Evolutionary conservation across 2,329 filamentous ascomycete species (phyloP).

Genomic region (Trichoderma brevicompactum): DNA sequence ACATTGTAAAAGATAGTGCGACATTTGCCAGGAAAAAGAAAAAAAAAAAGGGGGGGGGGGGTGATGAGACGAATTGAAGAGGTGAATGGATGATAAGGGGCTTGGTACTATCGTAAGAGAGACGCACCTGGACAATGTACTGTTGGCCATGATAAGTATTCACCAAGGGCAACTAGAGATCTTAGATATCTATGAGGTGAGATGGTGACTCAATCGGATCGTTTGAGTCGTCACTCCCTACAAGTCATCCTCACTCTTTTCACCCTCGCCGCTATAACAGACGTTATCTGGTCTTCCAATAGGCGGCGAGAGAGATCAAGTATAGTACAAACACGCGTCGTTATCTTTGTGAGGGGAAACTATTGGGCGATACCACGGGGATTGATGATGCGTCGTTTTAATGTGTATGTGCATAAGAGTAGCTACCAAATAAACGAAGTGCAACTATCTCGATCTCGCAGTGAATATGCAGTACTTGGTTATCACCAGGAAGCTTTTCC

Average conservation of each 20-base stretch:
- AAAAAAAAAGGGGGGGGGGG: too few species aligned
- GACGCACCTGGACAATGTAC: constrained; percentile 7
- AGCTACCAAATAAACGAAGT: too few species aligned
- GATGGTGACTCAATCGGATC: background rate
- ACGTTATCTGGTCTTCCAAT: background rate
- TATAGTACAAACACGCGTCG: constrained; percentile 1
- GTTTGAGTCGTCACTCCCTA: background rate
- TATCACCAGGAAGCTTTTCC: background rate
- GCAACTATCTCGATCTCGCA: background rate
- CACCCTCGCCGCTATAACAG: background rate
- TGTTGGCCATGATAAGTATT: constrained; percentile 5
- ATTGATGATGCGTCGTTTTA: background rate
- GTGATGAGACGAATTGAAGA: background rate
- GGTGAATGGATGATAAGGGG: background rate
- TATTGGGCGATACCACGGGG: background rate
- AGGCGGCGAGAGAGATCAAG: background rate
- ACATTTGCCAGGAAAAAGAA: too few species aligned
- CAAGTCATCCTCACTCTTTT: background rate
- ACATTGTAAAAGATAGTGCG: too few species aligned
- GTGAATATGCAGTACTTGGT: background rate
- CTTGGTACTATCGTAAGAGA: background rate
- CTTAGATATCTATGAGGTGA: too few species aligned
- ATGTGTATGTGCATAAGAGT: background rate
- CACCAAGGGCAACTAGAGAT: background rate
- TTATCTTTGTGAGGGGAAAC: background rate